Percentiles rank a stretch among this genome's conserved stretches.
These are phyloP conservation scores for Staphylotrichum longicolle DNA, from an alignment of 495 filamentous ascomycete species.

Conservation along the genomic window DNA sequence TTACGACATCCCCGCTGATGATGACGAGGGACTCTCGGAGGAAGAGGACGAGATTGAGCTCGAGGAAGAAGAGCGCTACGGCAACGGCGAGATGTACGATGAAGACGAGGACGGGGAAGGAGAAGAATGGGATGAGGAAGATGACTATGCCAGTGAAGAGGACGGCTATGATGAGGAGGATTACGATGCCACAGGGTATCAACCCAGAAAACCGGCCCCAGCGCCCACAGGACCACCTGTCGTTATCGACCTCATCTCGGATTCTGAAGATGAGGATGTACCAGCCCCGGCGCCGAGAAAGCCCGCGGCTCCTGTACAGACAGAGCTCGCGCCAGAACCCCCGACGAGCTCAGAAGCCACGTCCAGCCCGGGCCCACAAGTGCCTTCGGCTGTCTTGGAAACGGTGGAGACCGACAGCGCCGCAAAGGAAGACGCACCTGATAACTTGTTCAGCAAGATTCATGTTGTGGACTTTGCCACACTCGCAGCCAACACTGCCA, in stretches of 20 bases:
- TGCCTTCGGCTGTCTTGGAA: background rate
- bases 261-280: conserved; percentile 37
- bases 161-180: conserved; percentile 25
- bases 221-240: conserved; percentile 26
- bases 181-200: conserved; percentile 7
- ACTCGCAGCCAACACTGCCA: background rate
- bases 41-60: conserved; percentile 37
- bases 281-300: conserved; percentile 18
- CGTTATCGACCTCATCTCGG: conserved; percentile 41
- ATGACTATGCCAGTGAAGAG: conserved; percentile 22
- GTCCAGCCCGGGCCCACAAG: background rate
- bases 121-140: conserved; percentile 31
- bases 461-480: conserved; percentile 27
- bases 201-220: conserved; percentile 7
- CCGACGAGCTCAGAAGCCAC: background rate
- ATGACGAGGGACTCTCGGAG: conserved; percentile 36
- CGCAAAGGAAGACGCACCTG: background rate
- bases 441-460: conserved; percentile 6
- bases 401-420: conserved; percentile 4
- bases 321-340: background rate
- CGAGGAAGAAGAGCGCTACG: conserved; percentile 22
- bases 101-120: conserved; percentile 21
- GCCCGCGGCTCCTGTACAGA: conserved; percentile 1
- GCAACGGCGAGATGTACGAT: conserved; percentile 32
- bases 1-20: conserved; percentile 28